phyloP scores from a whole-genome alignment of 805 yeast species.

The Cyberlindnera bimundalis region DNA sequence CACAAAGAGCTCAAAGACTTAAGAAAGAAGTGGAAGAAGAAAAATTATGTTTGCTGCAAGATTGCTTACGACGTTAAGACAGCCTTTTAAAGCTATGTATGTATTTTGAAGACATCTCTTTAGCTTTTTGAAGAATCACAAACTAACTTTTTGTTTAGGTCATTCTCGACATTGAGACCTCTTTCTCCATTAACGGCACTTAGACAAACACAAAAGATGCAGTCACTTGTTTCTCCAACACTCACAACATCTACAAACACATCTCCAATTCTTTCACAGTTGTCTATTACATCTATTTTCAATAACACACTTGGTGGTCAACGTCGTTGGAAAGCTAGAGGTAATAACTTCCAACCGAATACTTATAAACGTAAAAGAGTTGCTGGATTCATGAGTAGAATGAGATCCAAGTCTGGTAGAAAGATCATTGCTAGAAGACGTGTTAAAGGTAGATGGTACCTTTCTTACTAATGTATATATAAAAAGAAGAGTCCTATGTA shows the following conservation, averaged over 20 bases:
- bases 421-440: constrained; percentile 73
- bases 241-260: constrained; percentile 16
- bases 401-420: constrained; percentile 70
- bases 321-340: constrained; percentile 81
- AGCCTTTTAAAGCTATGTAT: constrained; percentile 6
- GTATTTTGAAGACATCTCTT: too few relatives aligned
- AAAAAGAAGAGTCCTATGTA: too few relatives aligned
- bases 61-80: constrained; percentile 9
- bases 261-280: constrained; percentile 15
- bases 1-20: too few relatives aligned
- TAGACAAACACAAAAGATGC: constrained; percentile 20
- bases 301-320: constrained; percentile 40
- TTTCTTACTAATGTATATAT: constrained; percentile 54
- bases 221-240: constrained; percentile 25
- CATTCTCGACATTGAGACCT: constrained; percentile 20
- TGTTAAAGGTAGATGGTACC: constrained; percentile 91
- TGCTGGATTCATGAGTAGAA: constrained; percentile 84
- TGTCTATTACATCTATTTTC: constrained; percentile 24
- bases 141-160: too few relatives aligned
- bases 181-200: constrained; percentile 21
- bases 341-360: constrained; percentile 93
- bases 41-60: constrained; percentile 11
- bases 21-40: too few relatives aligned
- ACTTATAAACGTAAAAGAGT: constrained; percentile 87
- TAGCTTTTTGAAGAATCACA: too few relatives aligned